Conservation (phyloP, 169 alveolate species). For the Plasmodium gaboni region DNA sequence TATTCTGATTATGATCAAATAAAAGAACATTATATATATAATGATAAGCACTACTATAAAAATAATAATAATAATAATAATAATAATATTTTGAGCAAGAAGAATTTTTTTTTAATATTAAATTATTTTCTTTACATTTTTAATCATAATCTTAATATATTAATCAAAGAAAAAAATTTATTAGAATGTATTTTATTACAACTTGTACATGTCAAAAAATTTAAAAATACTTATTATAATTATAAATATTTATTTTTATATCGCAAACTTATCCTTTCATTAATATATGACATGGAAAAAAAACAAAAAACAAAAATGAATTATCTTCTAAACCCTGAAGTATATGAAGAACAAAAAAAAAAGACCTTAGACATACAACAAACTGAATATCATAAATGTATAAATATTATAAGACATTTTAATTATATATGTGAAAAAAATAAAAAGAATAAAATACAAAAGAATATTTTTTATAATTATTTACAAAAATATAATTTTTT, state of each 20-base stretch:
- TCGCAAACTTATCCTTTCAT: slow-evolving; percentile 38
- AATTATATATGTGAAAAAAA: slow-evolving; percentile 17
- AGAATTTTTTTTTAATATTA: slow-evolving; percentile 20
- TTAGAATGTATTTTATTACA: slow-evolving; percentile 26
- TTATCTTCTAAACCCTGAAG: neutral
- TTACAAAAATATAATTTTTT: slow-evolving; percentile 26
- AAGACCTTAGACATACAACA: neutral
- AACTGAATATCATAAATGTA: slow-evolving; percentile 24
- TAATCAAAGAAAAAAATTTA: slow-evolving; percentile 26
- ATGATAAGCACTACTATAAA: too few relatives aligned
- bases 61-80: slow-evolving; percentile 5
- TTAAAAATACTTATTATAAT: slow-evolving; percentile 49
- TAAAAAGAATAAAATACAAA: slow-evolving; percentile 5
- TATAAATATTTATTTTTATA: slow-evolving; percentile 54
- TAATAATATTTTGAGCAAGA: slow-evolving; percentile 15
- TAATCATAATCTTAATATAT: slow-evolving; percentile 32
- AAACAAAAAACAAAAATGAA: slow-evolving; percentile 15
- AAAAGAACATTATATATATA: too few relatives aligned
- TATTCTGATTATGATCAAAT: too few relatives aligned
- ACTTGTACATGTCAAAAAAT: slow-evolving; percentile 43
- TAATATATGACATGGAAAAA: slow-evolving; percentile 42
- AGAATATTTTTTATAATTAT: slow-evolving; percentile 34
- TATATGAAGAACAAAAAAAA: neutral
- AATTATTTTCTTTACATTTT: slow-evolving; percentile 33
- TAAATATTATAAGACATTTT: slow-evolving; percentile 17